These are phyloP conservation scores for Cladosporium sp. DNA, from an alignment of 2,329 filamentous ascomycete species.

Conservation along the genomic window DNA sequence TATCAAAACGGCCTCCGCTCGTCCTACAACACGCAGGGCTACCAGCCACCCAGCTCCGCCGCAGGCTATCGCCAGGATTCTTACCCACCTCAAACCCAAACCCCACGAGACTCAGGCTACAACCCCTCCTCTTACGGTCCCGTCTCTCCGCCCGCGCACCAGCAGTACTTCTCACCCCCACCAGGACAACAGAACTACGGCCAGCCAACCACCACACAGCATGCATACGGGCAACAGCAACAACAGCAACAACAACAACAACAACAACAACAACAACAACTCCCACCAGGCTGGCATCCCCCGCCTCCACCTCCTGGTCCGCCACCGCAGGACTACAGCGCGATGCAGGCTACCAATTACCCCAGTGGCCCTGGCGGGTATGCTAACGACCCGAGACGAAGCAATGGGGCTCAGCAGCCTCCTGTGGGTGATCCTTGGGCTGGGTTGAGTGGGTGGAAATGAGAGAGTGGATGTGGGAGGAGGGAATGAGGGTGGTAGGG, in stretches of 20 bases:
- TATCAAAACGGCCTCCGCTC: conserved; percentile 33
- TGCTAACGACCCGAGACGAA: conserved; percentile 49
- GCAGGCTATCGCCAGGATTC: conserved; percentile 10
- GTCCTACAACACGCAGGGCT: neutral
- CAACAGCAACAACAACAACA: conserved; percentile 43
- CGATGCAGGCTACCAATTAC: conserved; percentile 39
- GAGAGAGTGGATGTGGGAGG: conserved; percentile 22
- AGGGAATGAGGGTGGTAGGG: neutral
- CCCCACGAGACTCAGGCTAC: conserved; percentile 34
- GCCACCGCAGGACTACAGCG: conserved; percentile 58
- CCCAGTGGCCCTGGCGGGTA: conserved; percentile 57
- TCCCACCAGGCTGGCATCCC: conserved; percentile 66
- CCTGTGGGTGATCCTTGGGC: conserved; percentile 63
- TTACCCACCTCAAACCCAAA: conserved; percentile 18
- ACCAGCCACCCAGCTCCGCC: conserved; percentile 16
- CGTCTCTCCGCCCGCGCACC: conserved; percentile 57
- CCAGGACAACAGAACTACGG: conserved; percentile 42
- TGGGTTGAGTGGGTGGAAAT: conserved; percentile 70
- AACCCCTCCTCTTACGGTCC: conserved; percentile 50
- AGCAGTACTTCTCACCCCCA: conserved; percentile 55
- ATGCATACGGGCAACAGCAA: conserved; percentile 61
- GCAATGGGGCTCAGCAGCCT: conserved; percentile 40
- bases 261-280: conserved; percentile 47
- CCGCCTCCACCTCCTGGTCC: conserved; percentile 67
- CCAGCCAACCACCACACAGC: conserved; percentile 53